Evolutionary conservation across 176 grass and related monocot genomes (phyloP).

Genomic region (Oryza brachyantha): DNA sequence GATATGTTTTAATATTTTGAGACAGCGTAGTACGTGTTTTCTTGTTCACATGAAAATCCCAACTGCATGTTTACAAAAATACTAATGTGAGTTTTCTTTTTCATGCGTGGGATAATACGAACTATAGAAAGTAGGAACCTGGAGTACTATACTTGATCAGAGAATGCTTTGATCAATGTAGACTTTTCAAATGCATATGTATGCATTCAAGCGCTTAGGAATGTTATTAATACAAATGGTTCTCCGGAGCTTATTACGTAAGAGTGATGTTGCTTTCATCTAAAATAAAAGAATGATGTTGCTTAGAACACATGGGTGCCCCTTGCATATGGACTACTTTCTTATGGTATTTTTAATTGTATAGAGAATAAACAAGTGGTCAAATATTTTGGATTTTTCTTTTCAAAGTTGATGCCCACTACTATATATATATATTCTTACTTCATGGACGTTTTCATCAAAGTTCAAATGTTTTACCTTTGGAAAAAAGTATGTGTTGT

Average conservation of each 20-base stretch:
- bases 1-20: no score
- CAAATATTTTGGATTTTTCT: background rate
- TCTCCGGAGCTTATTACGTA: no score
- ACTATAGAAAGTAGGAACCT: no score
- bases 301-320: background rate
- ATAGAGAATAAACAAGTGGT: background rate
- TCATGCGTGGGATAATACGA: background rate
- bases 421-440: no score
- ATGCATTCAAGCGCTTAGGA: background rate
- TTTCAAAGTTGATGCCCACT: background rate
- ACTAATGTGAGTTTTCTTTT: background rate
- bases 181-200: no score
- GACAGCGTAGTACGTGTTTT: no score
- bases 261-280: no score
- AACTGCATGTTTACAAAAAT: background rate
- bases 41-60: no score
- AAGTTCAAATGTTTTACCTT: background rate
- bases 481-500: background rate
- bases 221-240: background rate
- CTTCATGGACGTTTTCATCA: background rate
- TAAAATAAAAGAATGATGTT: no score
- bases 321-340: background rate
- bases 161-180: no score
- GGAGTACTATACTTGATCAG: no score
- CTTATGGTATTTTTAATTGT: background rate